Base-by-base conservation (phyloP, 1,284 basidiomycete species). In the Puccinia coronata region DNA sequence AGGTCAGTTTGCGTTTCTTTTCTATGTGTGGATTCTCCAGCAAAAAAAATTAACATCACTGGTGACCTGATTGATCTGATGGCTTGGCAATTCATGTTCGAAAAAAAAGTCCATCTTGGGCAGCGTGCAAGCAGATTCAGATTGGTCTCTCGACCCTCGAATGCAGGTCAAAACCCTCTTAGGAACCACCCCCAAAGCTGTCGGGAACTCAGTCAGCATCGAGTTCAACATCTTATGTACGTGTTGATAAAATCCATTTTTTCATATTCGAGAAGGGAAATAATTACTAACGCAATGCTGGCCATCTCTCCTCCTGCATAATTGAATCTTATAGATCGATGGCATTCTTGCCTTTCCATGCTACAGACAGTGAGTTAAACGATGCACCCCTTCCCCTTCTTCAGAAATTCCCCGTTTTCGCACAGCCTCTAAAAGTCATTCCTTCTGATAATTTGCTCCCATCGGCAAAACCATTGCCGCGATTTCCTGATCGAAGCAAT, bases 191-290 rank as follows among this genome's bases (percentile, higher is more conserved):
- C 79, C 79, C 25, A 72, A 63, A 25, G 79, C 70, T 39, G 57
- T 61, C 31, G 79, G 79, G 47, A 80, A 80, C 61, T 73, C 69
- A 14, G 79, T 80, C 43, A 65, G 55, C 34, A 31, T 80, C 18
- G 79, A 80, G 57, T 80, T 80, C 53, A 80, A 73, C 53, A 73
- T 63, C 47, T 61, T 80, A 25, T 80, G 79, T 80, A 51, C 47
- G 79, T 63, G 28, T 47, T 3, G 12, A 14, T 20, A 25, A n/a
- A n/a, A n/a, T n/a, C n/a, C n/a, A n/a, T n/a, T 65, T 39, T 36
- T 31, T 18, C 1, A 2, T 2, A 65, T 65, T 34, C n/a, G n/a
- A 18, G 34, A 5, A 65, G 61, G 0, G n/a, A n/a, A n/a, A n/a
- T n/a, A n/a, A n/a, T n/a, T n/a, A n/a, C n/a, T n/a, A n/a, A 36